Evolutionary conservation across 768 basidiomycete species (phyloP), one percentile per base, ranked within the genome.

Genomic region (Sporobolomyces roseus): DNA sequence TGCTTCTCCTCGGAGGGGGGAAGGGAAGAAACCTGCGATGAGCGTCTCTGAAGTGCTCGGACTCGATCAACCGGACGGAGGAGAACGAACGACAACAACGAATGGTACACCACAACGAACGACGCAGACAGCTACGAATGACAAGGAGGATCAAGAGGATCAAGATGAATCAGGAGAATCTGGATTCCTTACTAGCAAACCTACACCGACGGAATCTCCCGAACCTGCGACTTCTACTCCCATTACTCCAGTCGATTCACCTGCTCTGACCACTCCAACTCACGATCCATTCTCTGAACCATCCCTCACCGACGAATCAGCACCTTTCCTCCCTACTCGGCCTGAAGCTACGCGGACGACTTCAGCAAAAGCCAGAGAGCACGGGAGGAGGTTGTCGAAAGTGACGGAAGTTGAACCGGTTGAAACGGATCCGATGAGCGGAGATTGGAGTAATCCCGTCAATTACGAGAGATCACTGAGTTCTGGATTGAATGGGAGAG

Each of bases 401-500:
- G 67, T 69, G 49, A 60, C 61, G 36, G 67, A 72, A 41, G 35
- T 38, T 17, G 54, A 66, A 45, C 6, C 27, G 38, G 59, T 61
- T 14, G 58, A 60, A 43, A 17, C 58, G 32, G 71, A 72, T 36
- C 64, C 64, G 45, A 66, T 68, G 66, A 67, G 67, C 29, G 71
- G 71, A 2, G 71, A 72, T 35, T 72, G 71, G 71, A 56, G 59
- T n/a, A 61, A 23, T 10, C 66, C 66, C 6, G 21, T 21, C 17
- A 51, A 36, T 9, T 68, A 62, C 32, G 66, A 66, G 10, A 32
- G 63, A 12, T 35, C 41, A 1, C 27, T 72, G 33, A 35, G 29
- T 4, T 63, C 70, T 23, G 65, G 45, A 23, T 32, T 68, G 63
- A 65, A 63, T 16, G 71, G 63, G 14, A 45, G 66, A 9, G 53